Evolutionary conservation across 192 early-diverging fungal genomes (phyloP).

Genomic region (Umbelopsis sp.): DNA sequence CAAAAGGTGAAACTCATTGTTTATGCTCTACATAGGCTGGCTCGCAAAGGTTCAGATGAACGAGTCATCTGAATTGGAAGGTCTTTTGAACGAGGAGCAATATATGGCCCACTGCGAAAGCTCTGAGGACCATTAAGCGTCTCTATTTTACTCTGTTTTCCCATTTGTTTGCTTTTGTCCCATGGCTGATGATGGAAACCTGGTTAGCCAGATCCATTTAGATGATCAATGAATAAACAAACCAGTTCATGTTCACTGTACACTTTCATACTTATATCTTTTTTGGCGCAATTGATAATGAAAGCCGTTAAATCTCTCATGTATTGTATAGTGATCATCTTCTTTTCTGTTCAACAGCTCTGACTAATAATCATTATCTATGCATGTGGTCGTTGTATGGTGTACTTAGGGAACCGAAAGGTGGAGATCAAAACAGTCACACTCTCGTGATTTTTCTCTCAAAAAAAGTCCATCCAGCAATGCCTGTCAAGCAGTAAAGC

Average conservation of each 20-base stretch:
- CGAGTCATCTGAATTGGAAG: conserved; percentile 65
- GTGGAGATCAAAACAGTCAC: neutral
- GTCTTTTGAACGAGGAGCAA: conserved; percentile 68
- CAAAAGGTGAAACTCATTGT: neutral
- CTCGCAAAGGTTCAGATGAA: conserved; percentile 88
- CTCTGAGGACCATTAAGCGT: conserved; percentile 35
- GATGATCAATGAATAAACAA: conserved; percentile 4
- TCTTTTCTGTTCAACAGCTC: no score
- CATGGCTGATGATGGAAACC: neutral
- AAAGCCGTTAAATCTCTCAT: no score
- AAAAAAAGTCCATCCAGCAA: neutral
- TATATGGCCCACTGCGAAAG: conserved; percentile 66
- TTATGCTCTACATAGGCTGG: conserved; percentile 68
- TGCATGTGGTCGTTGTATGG: no score
- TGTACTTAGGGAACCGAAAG: no score
- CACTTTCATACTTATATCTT: neutral
- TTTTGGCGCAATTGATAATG: no score
- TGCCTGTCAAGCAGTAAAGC: neutral
- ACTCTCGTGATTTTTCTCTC: neutral
- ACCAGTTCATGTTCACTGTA: neutral
- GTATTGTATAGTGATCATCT: no score
- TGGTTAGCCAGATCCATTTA: neutral
- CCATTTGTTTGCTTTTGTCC: conserved; percentile 3
- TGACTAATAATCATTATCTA: no score
- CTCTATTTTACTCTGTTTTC: neutral